A percentile compares a stretch with the other conserved stretches of the same genome.
Evolutionary conservation across 2,329 filamentous ascomycete genomes (phyloP).

Genomic region (Neoarthrinium moseri): DNA sequence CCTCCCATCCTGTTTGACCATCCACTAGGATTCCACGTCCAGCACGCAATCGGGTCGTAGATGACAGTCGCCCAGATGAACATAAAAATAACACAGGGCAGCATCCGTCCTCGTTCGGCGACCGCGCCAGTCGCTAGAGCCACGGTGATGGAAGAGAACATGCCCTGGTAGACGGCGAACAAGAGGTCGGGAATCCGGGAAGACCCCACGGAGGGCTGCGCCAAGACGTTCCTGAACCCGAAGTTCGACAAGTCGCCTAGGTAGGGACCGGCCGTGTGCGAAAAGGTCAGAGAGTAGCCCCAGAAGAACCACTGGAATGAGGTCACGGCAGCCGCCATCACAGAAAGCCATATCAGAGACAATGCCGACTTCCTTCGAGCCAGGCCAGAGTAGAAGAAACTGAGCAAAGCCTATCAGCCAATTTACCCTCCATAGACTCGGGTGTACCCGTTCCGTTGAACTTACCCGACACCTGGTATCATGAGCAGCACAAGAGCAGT

Average conservation of each 20-base stretch:
- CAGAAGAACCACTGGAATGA: constrained; percentile 96
- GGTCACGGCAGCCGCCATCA: constrained; percentile 81
- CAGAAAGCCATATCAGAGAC: constrained; percentile 85
- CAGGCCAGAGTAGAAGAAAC: constrained; percentile 90
- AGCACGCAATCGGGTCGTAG: constrained; percentile 91
- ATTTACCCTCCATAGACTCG: not conserved
- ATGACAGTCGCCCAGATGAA: constrained; percentile 88
- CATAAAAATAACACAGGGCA: constrained; percentile 88
- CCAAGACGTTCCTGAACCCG: constrained; percentile 75
- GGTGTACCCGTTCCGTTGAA: constrained; percentile 14
- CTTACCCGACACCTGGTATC: constrained; percentile 82
- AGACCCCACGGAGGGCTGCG: constrained; percentile 71
- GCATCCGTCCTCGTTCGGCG: constrained; percentile 83
- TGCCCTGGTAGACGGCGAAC: constrained; percentile 84
- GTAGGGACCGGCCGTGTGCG: constrained; percentile 71
- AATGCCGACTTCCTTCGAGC: constrained; percentile 86
- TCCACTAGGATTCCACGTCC: constrained; percentile 85
- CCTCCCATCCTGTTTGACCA: constrained; percentile 81
- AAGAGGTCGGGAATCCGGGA: constrained; percentile 75
- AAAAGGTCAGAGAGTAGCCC: constrained; percentile 83
- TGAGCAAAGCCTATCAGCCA: constrained; percentile 17
- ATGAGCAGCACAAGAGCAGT: constrained; percentile 85
- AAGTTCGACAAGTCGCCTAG: constrained; percentile 80
- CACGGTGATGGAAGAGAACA: constrained; percentile 85
- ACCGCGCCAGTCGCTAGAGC: constrained; percentile 82